These are phyloP conservation scores for Penicillium sp. DNA, from an alignment of 2,329 filamentous ascomycete species.

Conservation along the genomic window DNA sequence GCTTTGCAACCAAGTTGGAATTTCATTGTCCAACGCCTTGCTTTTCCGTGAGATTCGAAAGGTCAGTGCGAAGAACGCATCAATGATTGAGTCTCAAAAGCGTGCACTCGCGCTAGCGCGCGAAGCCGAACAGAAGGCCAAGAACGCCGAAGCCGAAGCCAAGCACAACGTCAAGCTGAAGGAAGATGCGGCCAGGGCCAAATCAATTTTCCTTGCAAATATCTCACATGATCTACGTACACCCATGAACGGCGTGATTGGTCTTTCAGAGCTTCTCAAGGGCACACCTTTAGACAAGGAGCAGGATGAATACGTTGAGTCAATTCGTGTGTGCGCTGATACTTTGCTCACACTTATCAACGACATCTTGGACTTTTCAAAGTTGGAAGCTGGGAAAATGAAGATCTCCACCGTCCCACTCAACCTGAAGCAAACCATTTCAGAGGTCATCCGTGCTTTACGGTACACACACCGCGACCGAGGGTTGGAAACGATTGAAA, in stretches of 20 bases:
- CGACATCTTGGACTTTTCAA: conserved; percentile 87
- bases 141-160: conserved; percentile 64
- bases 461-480: conserved; percentile 65
- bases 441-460: conserved; percentile 63
- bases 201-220: conserved; percentile 96
- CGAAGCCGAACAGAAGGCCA: conserved; percentile 65
- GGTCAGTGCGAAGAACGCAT: conserved; percentile 63
- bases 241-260: conserved; percentile 90
- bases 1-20: conserved; percentile 65
- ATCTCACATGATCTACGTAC: conserved; percentile 88
- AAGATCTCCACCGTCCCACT: conserved; percentile 82
- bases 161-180: conserved; percentile 66
- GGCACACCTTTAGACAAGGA: conserved; percentile 57
- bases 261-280: conserved; percentile 66
- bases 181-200: conserved; percentile 68
- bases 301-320: conserved; percentile 64
- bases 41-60: conserved; percentile 63
- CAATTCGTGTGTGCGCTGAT: conserved; percentile 67
- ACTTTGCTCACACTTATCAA: conserved; percentile 85
- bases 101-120: conserved; percentile 62
- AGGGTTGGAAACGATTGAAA: conserved; percentile 61
- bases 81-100: conserved; percentile 68
- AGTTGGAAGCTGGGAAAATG: conserved; percentile 84
- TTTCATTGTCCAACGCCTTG: conserved; percentile 65
- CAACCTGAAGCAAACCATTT: conserved; percentile 68